Conservation (phyloP, 2,329 filamentous ascomycete genomes). For the Colletotrichum theobromicola region DNA sequence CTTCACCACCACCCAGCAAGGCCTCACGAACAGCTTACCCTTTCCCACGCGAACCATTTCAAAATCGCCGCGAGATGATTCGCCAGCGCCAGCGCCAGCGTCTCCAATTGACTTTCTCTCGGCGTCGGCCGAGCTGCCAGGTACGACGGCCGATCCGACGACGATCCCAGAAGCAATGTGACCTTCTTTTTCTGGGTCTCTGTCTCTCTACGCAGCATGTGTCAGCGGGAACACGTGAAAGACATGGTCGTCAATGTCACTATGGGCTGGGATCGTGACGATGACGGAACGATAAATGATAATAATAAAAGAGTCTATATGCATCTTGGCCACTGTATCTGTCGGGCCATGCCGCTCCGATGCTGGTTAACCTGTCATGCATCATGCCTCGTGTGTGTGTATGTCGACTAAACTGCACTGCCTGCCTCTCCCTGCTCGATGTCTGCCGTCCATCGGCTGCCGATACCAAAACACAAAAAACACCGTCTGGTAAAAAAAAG, state of each 20-base stretch:
- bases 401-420: not conserved
- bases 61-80: not conserved
- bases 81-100: not conserved
- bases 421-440: not conserved
- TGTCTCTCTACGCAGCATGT: not conserved
- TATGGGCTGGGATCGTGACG: not conserved
- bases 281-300: not conserved
- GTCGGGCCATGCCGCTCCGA: conserved; percentile 9
- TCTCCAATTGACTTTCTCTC: not conserved
- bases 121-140: not conserved
- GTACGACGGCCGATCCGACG: not conserved
- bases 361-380: conserved; percentile 11
- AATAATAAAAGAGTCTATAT: conserved; percentile 12
- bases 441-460: conserved; percentile 7
- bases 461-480: not conserved
- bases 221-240: not conserved
- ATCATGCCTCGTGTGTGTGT: conserved; percentile 17
- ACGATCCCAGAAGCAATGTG: conserved; percentile 9
- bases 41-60: not conserved
- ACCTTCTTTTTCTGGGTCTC: conserved; percentile 7
- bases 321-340: conserved; percentile 15
- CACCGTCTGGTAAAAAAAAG: not conserved
- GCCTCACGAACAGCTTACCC: not conserved
- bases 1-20: not conserved
- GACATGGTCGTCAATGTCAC: not conserved